These are phyloP conservation scores for Leptographium flavum DNA, from an alignment of 2,329 filamentous ascomycete species.

Conservation along the genomic window DNA sequence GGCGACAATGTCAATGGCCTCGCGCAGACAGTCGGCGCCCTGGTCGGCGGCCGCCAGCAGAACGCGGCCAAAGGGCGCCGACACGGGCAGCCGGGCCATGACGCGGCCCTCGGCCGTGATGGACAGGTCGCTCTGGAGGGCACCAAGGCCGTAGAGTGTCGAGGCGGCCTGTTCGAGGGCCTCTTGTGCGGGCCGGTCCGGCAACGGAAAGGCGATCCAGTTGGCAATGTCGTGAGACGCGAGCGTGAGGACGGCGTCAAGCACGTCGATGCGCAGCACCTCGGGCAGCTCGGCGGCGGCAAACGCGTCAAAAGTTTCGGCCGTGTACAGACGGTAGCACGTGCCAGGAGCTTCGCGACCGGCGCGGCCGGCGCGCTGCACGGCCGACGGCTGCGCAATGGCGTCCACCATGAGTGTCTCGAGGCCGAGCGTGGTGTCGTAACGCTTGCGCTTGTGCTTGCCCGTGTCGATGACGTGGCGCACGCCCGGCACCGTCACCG, in stretches of 20 bases:
- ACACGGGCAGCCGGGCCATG: slow-evolving; percentile 72
- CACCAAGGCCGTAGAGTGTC: slow-evolving; percentile 65
- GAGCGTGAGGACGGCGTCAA: slow-evolving; percentile 79
- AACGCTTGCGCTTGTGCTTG: slow-evolving; percentile 90
- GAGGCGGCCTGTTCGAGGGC: slow-evolving; percentile 69
- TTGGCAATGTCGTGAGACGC: slow-evolving; percentile 80
- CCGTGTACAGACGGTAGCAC: slow-evolving; percentile 80
- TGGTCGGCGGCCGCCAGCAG: slow-evolving; percentile 66
- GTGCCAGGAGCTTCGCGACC: slow-evolving; percentile 85
- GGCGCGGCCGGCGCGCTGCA: slow-evolving; percentile 81
- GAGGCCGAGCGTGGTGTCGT: slow-evolving; percentile 67
- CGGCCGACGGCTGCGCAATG: slow-evolving; percentile 84
- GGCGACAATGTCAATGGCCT: slow-evolving; percentile 72
- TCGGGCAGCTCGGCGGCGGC: slow-evolving; percentile 64
- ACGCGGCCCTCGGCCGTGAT: slow-evolving; percentile 63
- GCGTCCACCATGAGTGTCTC: slow-evolving; percentile 83
- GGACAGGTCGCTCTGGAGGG: slow-evolving; percentile 53
- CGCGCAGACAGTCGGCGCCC: slow-evolving; percentile 59
- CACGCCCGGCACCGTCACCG: slow-evolving; percentile 87
- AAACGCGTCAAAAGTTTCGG: slow-evolving; percentile 59
- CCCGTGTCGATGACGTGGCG: slow-evolving; percentile 85
- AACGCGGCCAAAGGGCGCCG: slow-evolving; percentile 67
- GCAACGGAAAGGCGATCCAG: slow-evolving; percentile 67
- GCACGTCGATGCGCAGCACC: slow-evolving; percentile 78
- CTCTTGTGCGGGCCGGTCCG: slow-evolving; percentile 66